These are phyloP conservation scores for Macadamia tetraphylla DNA, from an alignment of 164 flowering plant species.

Conservation along the genomic window DNA sequence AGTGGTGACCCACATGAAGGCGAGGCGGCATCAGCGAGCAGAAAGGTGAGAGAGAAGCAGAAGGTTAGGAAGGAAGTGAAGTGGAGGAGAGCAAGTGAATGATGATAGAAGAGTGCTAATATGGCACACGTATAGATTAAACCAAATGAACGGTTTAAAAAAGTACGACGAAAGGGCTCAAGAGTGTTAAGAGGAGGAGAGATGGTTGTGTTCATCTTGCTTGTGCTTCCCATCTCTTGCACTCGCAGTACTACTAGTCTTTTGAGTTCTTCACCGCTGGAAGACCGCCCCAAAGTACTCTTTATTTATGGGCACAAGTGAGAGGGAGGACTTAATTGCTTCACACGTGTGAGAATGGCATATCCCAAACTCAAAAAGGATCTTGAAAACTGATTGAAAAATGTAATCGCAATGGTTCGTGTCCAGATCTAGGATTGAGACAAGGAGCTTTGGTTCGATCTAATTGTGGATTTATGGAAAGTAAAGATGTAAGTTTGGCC, in stretches of 20 bases:
- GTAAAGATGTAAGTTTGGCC: too few species aligned
- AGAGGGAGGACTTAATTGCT: too few species aligned
- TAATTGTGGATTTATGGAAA: too few species aligned
- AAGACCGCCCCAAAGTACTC: not conserved
- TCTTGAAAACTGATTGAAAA: too few species aligned
- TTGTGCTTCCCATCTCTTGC: too few species aligned
- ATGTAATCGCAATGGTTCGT: too few species aligned
- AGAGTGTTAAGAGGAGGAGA: not conserved
- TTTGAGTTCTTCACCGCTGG: not conserved
- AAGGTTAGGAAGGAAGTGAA: not conserved
- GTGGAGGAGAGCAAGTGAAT: slow-evolving; percentile 1
- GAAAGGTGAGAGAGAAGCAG: slow-evolving; percentile 1
- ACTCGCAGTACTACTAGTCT: too few species aligned
- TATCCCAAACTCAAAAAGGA: too few species aligned
- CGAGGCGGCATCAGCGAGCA: slow-evolving; percentile 9
- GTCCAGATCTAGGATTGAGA: too few species aligned
- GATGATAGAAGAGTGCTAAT: slow-evolving; percentile 11
- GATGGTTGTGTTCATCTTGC: not conserved
- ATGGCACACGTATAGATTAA: slow-evolving; percentile 14
- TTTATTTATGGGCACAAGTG: too few species aligned
- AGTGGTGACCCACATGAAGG: slow-evolving; percentile 15
- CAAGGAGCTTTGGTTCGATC: too few species aligned
- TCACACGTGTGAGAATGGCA: too few species aligned
- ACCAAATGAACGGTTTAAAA: slow-evolving; percentile 3
- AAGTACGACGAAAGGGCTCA: slow-evolving; percentile 1